Base-by-base conservation (phyloP, 352 stramenopile species). In the Phytophthora citricola region DNA sequence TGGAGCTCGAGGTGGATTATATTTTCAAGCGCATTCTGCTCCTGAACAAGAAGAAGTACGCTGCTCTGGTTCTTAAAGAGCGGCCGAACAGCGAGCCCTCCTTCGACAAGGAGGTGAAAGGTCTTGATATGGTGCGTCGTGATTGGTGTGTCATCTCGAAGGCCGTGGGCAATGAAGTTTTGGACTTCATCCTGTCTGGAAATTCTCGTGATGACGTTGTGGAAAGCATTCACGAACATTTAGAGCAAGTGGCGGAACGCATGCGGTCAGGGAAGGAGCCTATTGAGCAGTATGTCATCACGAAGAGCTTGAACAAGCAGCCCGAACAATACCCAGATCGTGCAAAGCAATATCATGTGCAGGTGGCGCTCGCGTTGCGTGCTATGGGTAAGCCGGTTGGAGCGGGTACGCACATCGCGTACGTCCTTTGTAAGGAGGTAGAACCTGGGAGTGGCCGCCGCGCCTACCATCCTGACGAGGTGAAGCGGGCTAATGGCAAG, bases 11-110 rank as follows among this genome's bases (percentile, higher is more conserved):
- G 76, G 93, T 99, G 27, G 98, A 99, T 78, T 98, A 98, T 72
- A 97, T 99, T 49, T 99, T 99, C 78, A 98, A 98, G 74, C 94
- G 87, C 6, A 99, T 99, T 85, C 80, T 99, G 43, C 85, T 99
- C 44, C 89, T 99, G 27, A 99, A 99, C 81, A 99, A 99, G 82
- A 99, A 99, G 78, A 99, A 99, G 77, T 99, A 99, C 75, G 98
- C 98, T 1, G 98, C 98, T 26, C 75, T 99, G 2, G 95, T 98
- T 10, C 83, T 99, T 7, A 93, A 98, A 17, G 90, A 99, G 63
- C 69, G 66, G 14, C 64, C 70, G 9, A 77, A 84, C n/a, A 60
- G 66, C 24, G 78, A 91, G 31, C 71, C 77, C 8, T 63, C 63
- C n/a, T 97, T 96, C 54, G 87, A 98, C 36, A 98, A 98, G 61